Evolutionary conservation across 345 rosid genomes (phyloP).

Genomic region (Salix purpurea): DNA sequence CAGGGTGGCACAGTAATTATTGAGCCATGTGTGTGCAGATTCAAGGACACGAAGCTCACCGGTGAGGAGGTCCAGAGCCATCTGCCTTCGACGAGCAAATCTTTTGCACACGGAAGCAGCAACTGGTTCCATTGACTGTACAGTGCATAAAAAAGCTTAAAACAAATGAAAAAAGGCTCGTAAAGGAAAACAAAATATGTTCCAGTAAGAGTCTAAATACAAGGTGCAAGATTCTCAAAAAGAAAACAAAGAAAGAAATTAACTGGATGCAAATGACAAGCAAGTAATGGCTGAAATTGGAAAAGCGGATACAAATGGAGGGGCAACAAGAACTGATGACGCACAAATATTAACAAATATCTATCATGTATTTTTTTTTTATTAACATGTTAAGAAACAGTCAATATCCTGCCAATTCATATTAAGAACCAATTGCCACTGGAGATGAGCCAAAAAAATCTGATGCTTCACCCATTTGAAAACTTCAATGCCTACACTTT

Average conservation of each 20-base stretch:
- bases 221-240: no score
- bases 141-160: conserved; percentile 1
- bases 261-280: no score
- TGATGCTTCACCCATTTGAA: neutral
- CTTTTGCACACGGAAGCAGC: conserved; percentile 15
- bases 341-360: no score
- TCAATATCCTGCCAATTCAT: no score
- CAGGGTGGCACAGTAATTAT: conserved; percentile 46
- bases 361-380: neutral
- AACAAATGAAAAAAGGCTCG: neutral
- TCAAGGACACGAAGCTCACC: conserved; percentile 70
- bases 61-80: conserved; percentile 60
- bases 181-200: neutral
- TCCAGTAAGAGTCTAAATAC: no score
- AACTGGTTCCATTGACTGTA: conserved; percentile 41
- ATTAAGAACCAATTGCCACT: no score
- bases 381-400: neutral
- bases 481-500: neutral
- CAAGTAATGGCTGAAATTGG: no score
- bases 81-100: conserved; percentile 38
- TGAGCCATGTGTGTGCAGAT: conserved; percentile 69
- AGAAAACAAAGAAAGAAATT: no score
- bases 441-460: neutral
- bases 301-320: no score
- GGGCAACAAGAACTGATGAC: no score